A percentile compares a stretch with the other conserved stretches of the same genome.
Conservation (phyloP, 768 basidiomycete species). For the Trametes gibbosa region DNA sequence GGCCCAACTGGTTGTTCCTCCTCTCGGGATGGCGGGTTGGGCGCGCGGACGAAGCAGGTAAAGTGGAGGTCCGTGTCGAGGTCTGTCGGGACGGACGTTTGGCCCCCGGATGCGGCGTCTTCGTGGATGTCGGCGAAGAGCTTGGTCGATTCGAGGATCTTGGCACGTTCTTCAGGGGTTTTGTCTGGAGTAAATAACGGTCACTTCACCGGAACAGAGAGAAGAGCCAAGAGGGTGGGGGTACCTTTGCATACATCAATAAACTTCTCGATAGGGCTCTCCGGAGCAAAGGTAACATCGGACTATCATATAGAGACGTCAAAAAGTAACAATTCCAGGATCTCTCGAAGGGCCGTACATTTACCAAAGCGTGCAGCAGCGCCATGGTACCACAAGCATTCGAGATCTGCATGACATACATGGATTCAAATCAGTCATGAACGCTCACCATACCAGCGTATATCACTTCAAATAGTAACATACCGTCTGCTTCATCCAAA, state of each 20-base stretch:
- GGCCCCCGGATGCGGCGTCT: conserved; percentile 64
- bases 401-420: conserved; percentile 23
- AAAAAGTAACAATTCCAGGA: not conserved
- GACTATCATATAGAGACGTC: conserved; percentile 40
- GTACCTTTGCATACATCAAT: conserved; percentile 61
- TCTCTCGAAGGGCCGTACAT: conserved; percentile 45
- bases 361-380: conserved; percentile 52
- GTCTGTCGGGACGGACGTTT: conserved; percentile 61
- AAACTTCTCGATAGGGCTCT: conserved; percentile 62
- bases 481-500: conserved; percentile 93
- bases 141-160: conserved; percentile 69
- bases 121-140: conserved; percentile 80
- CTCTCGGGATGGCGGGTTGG: conserved; percentile 38
- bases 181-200: conserved; percentile 42
- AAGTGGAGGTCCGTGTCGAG: conserved; percentile 81
- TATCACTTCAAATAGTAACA: too few relatives aligned
- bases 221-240: not conserved
- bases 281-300: conserved; percentile 51
- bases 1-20: conserved; percentile 14
- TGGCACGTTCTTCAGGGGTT: conserved; percentile 70
- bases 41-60: conserved; percentile 78
- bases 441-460: not conserved
- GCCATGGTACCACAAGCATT: conserved; percentile 34
- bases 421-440: not conserved
- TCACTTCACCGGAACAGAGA: not conserved